Conservation (phyloP, 805 yeast genomes). For the Kluyveromyces siamensis region DNA sequence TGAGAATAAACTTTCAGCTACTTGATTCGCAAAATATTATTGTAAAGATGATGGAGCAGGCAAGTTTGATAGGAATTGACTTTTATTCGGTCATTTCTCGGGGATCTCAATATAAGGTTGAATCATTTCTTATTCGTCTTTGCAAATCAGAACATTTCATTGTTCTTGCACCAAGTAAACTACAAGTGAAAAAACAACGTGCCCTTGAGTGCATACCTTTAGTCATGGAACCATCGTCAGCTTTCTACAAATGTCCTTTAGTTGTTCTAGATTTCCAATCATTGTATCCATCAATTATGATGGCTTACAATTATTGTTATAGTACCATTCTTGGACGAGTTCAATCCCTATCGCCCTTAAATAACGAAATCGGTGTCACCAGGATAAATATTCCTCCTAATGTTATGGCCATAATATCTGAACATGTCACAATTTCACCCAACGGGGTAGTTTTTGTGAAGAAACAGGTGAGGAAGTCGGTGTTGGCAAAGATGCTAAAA, state of each 20-base stretch:
- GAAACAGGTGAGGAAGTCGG: conserved; percentile 53
- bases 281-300: conserved; percentile 83
- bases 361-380: conserved; percentile 45
- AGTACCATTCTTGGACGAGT: conserved; percentile 62
- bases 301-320: conserved; percentile 84
- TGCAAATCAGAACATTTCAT: conserved; percentile 69
- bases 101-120: conserved; percentile 93
- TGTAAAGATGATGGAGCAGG: conserved; percentile 67
- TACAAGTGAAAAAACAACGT: conserved; percentile 74
- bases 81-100: conserved; percentile 79
- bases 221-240: conserved; percentile 86
- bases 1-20: conserved; percentile 35
- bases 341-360: conserved; percentile 38
- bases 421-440: conserved; percentile 65
- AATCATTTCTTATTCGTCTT: conserved; percentile 67
- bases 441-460: conserved; percentile 80
- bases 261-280: conserved; percentile 91
- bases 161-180: conserved; percentile 68
- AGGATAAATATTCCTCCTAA: conserved; percentile 48
- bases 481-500: conserved; percentile 73
- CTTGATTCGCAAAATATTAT: conserved; percentile 57
- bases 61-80: conserved; percentile 81
- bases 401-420: conserved; percentile 40
- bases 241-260: conserved; percentile 79
- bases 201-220: conserved; percentile 83